Conservation (phyloP, 2,329 filamentous ascomycete genomes). For the Scedosporium boydii region DNA sequence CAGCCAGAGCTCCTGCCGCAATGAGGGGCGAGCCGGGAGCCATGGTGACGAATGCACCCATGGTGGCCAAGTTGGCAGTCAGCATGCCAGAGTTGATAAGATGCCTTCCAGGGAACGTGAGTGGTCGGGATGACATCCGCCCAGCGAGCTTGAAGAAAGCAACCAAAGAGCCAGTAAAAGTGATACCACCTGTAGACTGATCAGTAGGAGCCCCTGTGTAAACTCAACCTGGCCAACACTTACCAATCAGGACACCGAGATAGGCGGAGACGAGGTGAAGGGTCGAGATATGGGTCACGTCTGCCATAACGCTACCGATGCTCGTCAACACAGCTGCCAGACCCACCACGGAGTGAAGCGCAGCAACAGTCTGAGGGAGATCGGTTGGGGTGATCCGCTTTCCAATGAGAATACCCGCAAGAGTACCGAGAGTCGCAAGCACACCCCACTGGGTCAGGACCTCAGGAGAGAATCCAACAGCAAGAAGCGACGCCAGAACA, state of each 20-base stretch:
- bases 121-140: slow-evolving; percentile 69
- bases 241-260: slow-evolving; percentile 72
- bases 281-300: slow-evolving; percentile 60
- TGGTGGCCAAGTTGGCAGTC: slow-evolving; percentile 67
- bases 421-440: slow-evolving; percentile 61
- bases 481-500: slow-evolving; percentile 71
- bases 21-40: slow-evolving; percentile 71
- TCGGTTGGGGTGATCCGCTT: slow-evolving; percentile 82
- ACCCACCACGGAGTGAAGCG: slow-evolving; percentile 82
- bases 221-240: background rate
- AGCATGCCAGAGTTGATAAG: slow-evolving; percentile 66
- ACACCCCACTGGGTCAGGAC: slow-evolving; percentile 71
- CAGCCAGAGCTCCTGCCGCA: slow-evolving; percentile 67
- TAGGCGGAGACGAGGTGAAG: slow-evolving; percentile 82
- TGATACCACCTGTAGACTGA: slow-evolving; percentile 53
- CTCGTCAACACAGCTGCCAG: slow-evolving; percentile 82
- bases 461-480: slow-evolving; percentile 71
- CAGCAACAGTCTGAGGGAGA: slow-evolving; percentile 81
- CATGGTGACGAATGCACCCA: slow-evolving; percentile 76
- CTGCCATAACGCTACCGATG: slow-evolving; percentile 74
- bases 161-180: slow-evolving; percentile 84
- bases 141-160: slow-evolving; percentile 83
- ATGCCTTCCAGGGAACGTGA: slow-evolving; percentile 64
- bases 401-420: slow-evolving; percentile 67
- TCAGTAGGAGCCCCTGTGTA: background rate